Base-by-base conservation (phyloP, 345 rosid genomes). In the Mercurialis annua region DNA sequence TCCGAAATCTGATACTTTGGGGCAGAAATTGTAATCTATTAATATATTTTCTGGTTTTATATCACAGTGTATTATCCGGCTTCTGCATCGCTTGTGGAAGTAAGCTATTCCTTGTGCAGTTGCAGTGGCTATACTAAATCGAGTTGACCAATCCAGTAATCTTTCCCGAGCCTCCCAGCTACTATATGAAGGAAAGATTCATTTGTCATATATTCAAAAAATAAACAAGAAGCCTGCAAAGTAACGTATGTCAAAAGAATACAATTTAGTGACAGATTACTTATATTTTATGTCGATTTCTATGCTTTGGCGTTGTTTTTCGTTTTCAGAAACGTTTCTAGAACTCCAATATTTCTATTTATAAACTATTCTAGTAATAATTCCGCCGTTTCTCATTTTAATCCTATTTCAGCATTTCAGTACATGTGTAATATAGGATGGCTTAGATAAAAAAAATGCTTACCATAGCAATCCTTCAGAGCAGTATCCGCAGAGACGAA, bases 381-480 rank as follows among this genome's bases (percentile, higher is more conserved):
- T 30, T 30, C 21, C 12, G 30, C 6, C 14, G 17, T 40, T 36
- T 36, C 11, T 7, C 44, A n/a, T 40, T 40, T 9, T 40, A 14
- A 40, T 7, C 2, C 8, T 40, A 2, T 7, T 40, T 40, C 44
- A 9, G 44, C 1, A 7, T 9, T 40, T n/a, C n/a, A n/a, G n/a
- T n/a, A 40, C 1, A 2, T 2, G 44, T 40, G 44, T 40, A 10
- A 10, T 40, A 9, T n/a, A 9, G 14, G 50, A 17, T 15, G 0
- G 18, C 1, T 14, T 10, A 1, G 17, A 42, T 11, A 20, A 4
- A 36, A 34, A 17, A 24, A n/a, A n/a, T 51, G 36, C 68, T 66
- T 81, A 87, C 98, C 98, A 83, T 80, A 80, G 78, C 0, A 71
- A 59, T 51, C 78, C 70, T 59, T 70, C 64, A 6, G 78, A 65